These are phyloP conservation scores for Monosporascus sp. DNA, from an alignment of 2,329 filamentous ascomycete species.

Conservation along the genomic window DNA sequence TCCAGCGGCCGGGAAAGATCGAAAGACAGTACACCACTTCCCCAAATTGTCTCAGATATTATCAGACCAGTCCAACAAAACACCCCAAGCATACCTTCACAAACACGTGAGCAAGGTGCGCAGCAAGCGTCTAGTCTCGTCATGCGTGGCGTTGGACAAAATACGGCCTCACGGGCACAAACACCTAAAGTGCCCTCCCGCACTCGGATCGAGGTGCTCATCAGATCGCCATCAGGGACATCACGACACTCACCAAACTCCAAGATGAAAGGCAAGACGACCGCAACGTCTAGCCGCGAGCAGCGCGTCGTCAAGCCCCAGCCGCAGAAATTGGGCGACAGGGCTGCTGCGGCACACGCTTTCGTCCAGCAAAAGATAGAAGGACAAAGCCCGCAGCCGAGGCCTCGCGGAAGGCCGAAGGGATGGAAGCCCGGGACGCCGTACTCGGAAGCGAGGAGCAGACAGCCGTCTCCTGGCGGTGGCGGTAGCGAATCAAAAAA, in stretches of 20 bases:
- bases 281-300: constrained; percentile 1
- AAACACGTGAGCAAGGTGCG: not conserved
- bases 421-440: constrained; percentile 37
- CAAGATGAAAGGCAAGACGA: constrained; percentile 1
- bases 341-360: constrained; percentile 3
- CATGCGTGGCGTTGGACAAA: not conserved
- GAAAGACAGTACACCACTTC: not conserved
- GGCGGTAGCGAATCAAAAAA: not conserved
- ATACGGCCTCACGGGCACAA: constrained; percentile 2
- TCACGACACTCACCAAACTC: constrained; percentile 7
- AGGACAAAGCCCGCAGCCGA: constrained; percentile 13
- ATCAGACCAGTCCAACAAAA: not conserved
- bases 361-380: constrained; percentile 3
- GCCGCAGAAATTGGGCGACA: constrained; percentile 1
- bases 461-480: constrained; percentile 10
- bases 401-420: constrained; percentile 42
- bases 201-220: constrained; percentile 20
- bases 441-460: constrained; percentile 22
- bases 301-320: constrained; percentile 1
- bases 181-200: constrained; percentile 2
- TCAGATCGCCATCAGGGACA: constrained; percentile 14
- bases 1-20: not conserved
- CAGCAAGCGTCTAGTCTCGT: not conserved
- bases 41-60: not conserved
- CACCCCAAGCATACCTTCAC: not conserved